These are phyloP conservation scores for Hylodesmum podocarpum DNA, from an alignment of 306 rosid species.

Conservation along the genomic window DNA sequence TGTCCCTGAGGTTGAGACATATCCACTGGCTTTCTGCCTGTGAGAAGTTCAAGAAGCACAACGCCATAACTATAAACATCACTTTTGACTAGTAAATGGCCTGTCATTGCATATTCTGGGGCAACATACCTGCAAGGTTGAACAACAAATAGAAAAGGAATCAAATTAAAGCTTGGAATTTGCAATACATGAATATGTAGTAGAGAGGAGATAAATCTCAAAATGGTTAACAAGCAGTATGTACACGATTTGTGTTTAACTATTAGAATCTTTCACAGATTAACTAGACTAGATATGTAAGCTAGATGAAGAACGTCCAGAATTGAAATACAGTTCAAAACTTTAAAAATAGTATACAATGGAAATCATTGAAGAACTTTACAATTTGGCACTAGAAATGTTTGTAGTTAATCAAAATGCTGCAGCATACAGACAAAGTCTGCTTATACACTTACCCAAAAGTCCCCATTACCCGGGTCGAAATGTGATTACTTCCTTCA, in stretches of 20 bases:
- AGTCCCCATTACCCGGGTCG: constrained; percentile 97
- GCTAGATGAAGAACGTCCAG: neutral
- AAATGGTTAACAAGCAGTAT: constrained; percentile 4
- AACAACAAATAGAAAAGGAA: constrained; percentile 16
- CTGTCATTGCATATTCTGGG: constrained; percentile 98
- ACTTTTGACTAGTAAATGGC: constrained; percentile 92
- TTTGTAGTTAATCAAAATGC: constrained; percentile 19
- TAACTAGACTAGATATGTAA: neutral
- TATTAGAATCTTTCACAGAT: neutral
- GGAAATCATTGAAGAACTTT: constrained; percentile 19
- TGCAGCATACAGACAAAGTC: constrained; percentile 26
- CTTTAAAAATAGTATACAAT: neutral
- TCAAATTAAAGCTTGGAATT: constrained; percentile 27
- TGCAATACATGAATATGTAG: constrained; percentile 17
- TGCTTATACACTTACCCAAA: constrained; percentile 60
- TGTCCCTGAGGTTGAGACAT: constrained; percentile 90
- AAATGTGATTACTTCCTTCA: constrained; percentile 90
- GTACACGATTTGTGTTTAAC: neutral
- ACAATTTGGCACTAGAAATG: constrained; percentile 12
- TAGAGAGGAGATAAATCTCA: constrained; percentile 14
- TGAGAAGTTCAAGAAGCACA: constrained; percentile 92
- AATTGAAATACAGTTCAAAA: neutral
- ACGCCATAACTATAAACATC: constrained; percentile 97
- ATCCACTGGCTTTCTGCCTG: constrained; percentile 94
- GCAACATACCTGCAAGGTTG: constrained; percentile 77